A percentile compares a stretch with the other conserved stretches of the same genome.
These are phyloP conservation scores for Coelastrella sp. DNA, from an alignment of 139 green algal species.

Conservation along the genomic window DNA sequence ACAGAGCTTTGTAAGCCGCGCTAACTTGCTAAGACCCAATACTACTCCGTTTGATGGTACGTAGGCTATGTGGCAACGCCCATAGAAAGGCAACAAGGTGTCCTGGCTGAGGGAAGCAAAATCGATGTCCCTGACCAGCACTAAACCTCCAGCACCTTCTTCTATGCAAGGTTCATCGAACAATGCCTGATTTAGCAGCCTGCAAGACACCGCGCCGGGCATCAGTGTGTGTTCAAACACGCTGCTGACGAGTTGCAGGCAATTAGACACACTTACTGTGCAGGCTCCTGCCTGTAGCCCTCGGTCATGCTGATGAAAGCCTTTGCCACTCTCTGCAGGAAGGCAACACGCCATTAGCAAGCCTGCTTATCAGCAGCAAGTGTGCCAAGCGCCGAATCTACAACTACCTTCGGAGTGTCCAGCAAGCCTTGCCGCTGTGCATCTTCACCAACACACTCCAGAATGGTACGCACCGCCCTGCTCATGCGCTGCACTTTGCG, in stretches of 20 bases:
- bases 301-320: conserved; percentile 85
- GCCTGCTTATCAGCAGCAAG: neutral
- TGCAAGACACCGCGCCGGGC: conserved; percentile 52
- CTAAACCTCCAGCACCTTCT: conserved; percentile 68
- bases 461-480: conserved; percentile 68
- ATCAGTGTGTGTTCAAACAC: neutral
- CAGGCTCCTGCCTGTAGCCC: conserved; percentile 71
- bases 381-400: neutral
- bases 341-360: neutral
- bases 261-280: conserved; percentile 52
- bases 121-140: conserved; percentile 94
- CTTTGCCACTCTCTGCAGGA: conserved; percentile 90
- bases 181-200: conserved; percentile 77
- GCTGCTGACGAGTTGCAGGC: neutral
- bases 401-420: conserved; percentile 89
- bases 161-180: conserved; percentile 85
- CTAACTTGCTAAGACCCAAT: conserved; percentile 90
- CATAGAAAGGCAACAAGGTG: conserved; percentile 94
- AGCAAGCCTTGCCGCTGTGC: conserved; percentile 79
- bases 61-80: conserved; percentile 94
- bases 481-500: conserved; percentile 48
- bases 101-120: conserved; percentile 84
- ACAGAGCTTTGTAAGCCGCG: conserved; percentile 83
- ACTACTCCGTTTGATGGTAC: conserved; percentile 83
- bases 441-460: conserved; percentile 89